A percentile compares a stretch with the other conserved stretches of the same genome.
These are phyloP conservation scores for Amylocarpus encephaloides DNA, from an alignment of 2,329 filamentous ascomycete genomes.

Conservation along the genomic window DNA sequence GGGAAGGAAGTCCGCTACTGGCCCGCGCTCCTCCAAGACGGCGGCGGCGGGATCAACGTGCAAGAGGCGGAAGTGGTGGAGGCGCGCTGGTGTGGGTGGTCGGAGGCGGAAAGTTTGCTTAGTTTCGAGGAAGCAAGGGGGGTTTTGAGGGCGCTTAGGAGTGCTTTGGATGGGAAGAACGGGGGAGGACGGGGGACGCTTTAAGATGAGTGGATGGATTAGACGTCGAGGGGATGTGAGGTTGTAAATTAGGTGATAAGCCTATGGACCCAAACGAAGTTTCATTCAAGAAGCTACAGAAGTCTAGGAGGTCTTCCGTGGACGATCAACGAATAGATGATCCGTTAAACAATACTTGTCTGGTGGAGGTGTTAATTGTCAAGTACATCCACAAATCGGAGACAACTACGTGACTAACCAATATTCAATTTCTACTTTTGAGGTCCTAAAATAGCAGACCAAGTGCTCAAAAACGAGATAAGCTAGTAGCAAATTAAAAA, in stretches of 20 bases:
- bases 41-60: conserved; percentile 9
- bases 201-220: too few relatives aligned
- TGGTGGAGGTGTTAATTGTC: too few relatives aligned
- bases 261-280: neutral
- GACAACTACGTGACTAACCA: neutral
- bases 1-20: conserved; percentile 19
- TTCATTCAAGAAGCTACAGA: too few relatives aligned
- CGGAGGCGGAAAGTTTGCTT: conserved; percentile 8
- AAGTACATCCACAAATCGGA: too few relatives aligned
- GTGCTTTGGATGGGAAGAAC: neutral
- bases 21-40: conserved; percentile 6
- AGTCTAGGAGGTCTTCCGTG: too few relatives aligned
- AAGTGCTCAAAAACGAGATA: neutral
- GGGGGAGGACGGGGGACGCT: too few relatives aligned
- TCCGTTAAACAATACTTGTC: too few relatives aligned
- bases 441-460: neutral
- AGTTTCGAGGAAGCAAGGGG: conserved; percentile 13
- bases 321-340: too few relatives aligned
- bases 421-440: neutral
- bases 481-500: neutral
- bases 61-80: conserved; percentile 18
- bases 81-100: conserved; percentile 17
- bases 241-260: neutral
- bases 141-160: conserved; percentile 10
- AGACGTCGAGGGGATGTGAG: neutral